Percentiles rank a stretch among this genome's conserved stretches.
These are phyloP conservation scores for Penicillium sp. DNA, from an alignment of 2,329 filamentous ascomycete genomes.

Conservation along the genomic window DNA sequence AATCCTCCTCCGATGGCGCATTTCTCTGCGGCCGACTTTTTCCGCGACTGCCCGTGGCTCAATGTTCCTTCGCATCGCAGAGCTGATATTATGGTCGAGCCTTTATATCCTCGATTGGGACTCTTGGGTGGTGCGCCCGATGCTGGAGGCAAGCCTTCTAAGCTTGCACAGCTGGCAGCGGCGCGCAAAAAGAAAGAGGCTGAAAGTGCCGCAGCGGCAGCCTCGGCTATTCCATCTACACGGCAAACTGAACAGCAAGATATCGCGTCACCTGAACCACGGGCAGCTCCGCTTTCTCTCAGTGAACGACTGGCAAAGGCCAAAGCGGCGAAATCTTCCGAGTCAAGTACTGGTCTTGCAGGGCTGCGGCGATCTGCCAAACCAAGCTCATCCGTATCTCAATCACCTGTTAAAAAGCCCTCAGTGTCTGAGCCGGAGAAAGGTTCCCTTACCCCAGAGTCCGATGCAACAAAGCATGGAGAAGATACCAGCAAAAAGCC, in stretches of 20 bases:
- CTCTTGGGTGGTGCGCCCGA: conserved; percentile 76
- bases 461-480: conserved; percentile 3
- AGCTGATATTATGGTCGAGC: conserved; percentile 66
- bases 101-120: conserved; percentile 63
- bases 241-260: conserved; percentile 12
- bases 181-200: conserved; percentile 82
- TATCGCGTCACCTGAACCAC: conserved; percentile 20
- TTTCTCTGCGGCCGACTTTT: conserved; percentile 65
- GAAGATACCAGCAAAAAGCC: conserved; percentile 9
- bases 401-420: conserved; percentile 23
- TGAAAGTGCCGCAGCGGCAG: conserved; percentile 53
- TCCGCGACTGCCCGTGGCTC: conserved; percentile 85
- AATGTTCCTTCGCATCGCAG: conserved; percentile 69
- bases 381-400: conserved; percentile 14
- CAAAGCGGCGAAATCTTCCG: conserved; percentile 31
- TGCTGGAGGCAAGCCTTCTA: conserved; percentile 74
- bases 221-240: conserved; percentile 7
- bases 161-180: conserved; percentile 86
- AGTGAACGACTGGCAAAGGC: conserved; percentile 44
- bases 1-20: conserved; percentile 31
- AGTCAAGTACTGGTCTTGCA: conserved; percentile 17
- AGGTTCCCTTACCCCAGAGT: conserved; percentile 4
- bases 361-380: conserved; percentile 28
- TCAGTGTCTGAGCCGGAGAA: conserved; percentile 23
- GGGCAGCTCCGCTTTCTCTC: conserved; percentile 37